Base-by-base conservation (phyloP, 129 eudicot genomes). In the Lactuca sativa region DNA sequence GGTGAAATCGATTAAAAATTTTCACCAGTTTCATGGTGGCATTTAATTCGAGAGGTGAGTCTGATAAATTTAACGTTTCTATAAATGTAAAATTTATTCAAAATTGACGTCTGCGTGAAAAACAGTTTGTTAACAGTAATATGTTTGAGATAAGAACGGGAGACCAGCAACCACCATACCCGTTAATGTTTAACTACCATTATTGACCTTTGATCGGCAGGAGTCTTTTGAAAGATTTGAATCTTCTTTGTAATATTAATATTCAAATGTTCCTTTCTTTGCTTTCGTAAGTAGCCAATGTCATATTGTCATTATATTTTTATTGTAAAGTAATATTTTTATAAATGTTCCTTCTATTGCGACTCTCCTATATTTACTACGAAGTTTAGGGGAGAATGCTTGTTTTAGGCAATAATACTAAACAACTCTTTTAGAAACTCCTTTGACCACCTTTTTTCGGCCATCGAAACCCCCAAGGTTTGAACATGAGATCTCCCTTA, bases 1-100 rank as follows among this genome's bases (percentile, higher is more conserved):
- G 71, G 81, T 54, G 76, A 9, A 6, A 76, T 53, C 76, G 59
- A 14, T 69, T 69, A 69, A 77, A 32, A 18, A 17, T n/a, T 69
- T 71, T 44, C 57, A 59, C 16, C 59, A 14, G 47, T 63, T 52
- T 62, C 70, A 54, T 43, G 63, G 15, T 37, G 36, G 4, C 67
- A 75, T 67, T 75, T 36, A 75, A 36, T 67, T 59, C 40, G 55
- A 59, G 80, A 67, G 74, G 68, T 18, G 30, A 25, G 68, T 16
- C 8, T 1, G 25, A 41, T 17, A 21, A 47, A 7, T 51, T 14
- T 36, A 37, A 47, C n/a, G 52, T 47, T 47, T 47, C 52, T 47
- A 47, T 47, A 10, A 10, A 47, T 47, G 3, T 36, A 36, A 36
- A 36, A 4, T 36, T 36, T 36, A 4, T 59, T 37, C 67, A 15